Percentiles rank a stretch among this genome's conserved stretches.
Conservation (phyloP, 257 asterid species). For the Gentiana macrophylla region DNA sequence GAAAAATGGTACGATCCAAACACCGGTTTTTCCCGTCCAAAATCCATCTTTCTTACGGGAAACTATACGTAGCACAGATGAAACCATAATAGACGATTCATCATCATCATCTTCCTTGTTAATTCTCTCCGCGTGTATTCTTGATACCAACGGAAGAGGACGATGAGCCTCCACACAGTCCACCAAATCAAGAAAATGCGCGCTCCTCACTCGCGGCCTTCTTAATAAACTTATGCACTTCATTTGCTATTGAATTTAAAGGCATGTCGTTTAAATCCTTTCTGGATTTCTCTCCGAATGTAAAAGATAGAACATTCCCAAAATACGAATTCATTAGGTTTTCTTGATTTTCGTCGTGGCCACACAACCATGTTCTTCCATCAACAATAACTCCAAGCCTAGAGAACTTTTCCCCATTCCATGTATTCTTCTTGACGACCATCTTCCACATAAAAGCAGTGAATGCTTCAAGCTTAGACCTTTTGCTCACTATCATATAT, state of each 20-base stretch:
- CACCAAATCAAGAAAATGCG: slow-evolving; percentile 54
- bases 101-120: slow-evolving; percentile 2
- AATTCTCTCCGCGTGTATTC: slow-evolving; percentile 20
- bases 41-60: slow-evolving; percentile 40
- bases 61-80: slow-evolving; percentile 35
- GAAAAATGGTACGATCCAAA: slow-evolving; percentile 62
- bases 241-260: slow-evolving; percentile 37
- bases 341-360: slow-evolving; percentile 12
- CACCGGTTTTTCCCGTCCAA: slow-evolving; percentile 50
- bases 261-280: slow-evolving; percentile 28
- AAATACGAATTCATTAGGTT: slow-evolving; percentile 22
- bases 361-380: slow-evolving; percentile 39
- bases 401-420: slow-evolving; percentile 6
- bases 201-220: slow-evolving; percentile 27
- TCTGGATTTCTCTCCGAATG: slow-evolving; percentile 39
- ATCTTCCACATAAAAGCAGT: slow-evolving; percentile 63
- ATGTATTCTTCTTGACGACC: slow-evolving; percentile 14
- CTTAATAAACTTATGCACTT: slow-evolving; percentile 31
- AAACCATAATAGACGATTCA: slow-evolving; percentile 42
- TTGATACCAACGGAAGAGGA: slow-evolving; percentile 28
- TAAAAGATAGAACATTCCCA: slow-evolving; percentile 58
- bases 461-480: slow-evolving; percentile 49
- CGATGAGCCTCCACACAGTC: slow-evolving; percentile 77
- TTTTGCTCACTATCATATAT: background rate
- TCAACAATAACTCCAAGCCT: slow-evolving; percentile 58